phyloP scores from a whole-genome alignment of 1,284 basidiomycete species.

The Marasmius tenuissimus region DNA sequence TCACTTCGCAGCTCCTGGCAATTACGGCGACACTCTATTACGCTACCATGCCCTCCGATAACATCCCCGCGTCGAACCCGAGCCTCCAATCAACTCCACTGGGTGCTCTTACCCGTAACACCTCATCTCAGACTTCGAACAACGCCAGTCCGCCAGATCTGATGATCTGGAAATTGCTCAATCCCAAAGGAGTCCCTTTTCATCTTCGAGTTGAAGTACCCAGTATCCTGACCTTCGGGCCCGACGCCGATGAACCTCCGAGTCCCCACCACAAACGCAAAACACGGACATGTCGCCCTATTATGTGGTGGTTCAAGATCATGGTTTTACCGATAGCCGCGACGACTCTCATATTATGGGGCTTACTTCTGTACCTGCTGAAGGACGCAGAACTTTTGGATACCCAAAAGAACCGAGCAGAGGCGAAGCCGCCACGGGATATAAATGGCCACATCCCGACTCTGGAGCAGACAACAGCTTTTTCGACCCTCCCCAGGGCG shows the following conservation, averaged over 20 bases:
- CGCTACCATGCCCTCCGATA: constrained; percentile 56
- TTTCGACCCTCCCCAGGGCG: constrained; percentile 73
- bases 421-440: constrained; percentile 34
- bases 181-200: constrained; percentile 66
- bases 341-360: constrained; percentile 77
- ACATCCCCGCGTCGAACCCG: constrained; percentile 8
- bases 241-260: constrained; percentile 27
- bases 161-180: constrained; percentile 80
- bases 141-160: constrained; percentile 49
- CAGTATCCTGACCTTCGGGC: constrained; percentile 69
- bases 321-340: constrained; percentile 83
- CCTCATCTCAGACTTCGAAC: constrained; percentile 20
- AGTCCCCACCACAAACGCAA: constrained; percentile 24
- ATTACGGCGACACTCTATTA: constrained; percentile 74
- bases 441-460: constrained; percentile 31
- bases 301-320: constrained; percentile 79
- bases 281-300: constrained; percentile 47
- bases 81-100: constrained; percentile 27
- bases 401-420: constrained; percentile 69
- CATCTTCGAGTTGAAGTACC: constrained; percentile 82
- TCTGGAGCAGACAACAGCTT: constrained; percentile 51
- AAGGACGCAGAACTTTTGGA: constrained; percentile 92
- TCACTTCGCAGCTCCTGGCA: constrained; percentile 57
- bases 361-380: constrained; percentile 83
- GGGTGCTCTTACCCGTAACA: constrained; percentile 37